Evolutionary conservation across 2,329 filamentous ascomycete genomes (phyloP).

Genomic region (Fusarium fujikuroi): DNA sequence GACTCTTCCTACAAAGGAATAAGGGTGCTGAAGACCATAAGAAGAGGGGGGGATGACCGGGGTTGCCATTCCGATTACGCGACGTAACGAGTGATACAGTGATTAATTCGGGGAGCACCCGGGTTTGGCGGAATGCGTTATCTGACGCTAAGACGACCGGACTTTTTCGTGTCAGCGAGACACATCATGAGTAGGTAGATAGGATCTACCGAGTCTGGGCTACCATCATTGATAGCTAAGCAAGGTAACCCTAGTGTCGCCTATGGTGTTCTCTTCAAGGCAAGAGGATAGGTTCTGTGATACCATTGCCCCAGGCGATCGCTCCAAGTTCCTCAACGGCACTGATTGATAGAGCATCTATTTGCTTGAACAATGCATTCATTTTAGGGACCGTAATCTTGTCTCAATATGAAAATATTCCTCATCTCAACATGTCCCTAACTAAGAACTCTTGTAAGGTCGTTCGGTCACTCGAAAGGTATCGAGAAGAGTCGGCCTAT

Average conservation of each 20-base stretch:
- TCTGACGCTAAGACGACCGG: neutral
- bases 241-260: neutral
- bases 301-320: no score
- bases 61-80: neutral
- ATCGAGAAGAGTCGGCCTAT: neutral
- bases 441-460: neutral
- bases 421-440: neutral
- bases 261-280: no score
- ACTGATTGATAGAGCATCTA: neutral
- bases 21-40: neutral
- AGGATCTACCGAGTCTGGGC: neutral
- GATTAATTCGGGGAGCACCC: neutral
- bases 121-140: neutral
- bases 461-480: neutral
- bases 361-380: neutral
- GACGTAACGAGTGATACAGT: neutral
- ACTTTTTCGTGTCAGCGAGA: neutral
- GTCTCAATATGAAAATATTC: neutral
- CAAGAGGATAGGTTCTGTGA: no score
- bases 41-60: neutral
- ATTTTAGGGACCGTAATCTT: neutral
- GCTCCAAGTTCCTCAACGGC: no score
- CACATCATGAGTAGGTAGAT: neutral
- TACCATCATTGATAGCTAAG: neutral
- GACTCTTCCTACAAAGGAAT: no score